Evolutionary conservation across 768 basidiomycete species (phyloP), one percentile per base, ranked within the genome.

Genomic region (Mycena chlorophos): DNA sequence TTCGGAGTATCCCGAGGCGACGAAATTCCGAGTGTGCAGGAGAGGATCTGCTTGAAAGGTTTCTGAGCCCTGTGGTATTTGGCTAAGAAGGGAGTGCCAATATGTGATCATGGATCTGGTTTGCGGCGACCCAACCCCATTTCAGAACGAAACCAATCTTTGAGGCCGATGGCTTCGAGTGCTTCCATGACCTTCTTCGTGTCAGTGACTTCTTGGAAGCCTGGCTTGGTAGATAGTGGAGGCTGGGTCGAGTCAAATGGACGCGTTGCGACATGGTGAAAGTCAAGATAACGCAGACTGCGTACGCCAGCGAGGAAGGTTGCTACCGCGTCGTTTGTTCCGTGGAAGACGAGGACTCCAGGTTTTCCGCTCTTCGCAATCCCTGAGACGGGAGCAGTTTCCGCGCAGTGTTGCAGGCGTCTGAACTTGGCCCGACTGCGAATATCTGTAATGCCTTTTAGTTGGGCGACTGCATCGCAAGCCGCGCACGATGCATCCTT

Each of bases 291-390:
- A 1, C 75, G 72, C 51, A 77, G 61, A 22, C 78, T 73, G 63
- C 73, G 64, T 27, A 65, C 74, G 49, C 70, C 65, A 54, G 73
- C 70, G 12, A 78, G 63, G 55, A 79, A 78, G 6, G 62, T 57
- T 19, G 69, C 66, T 31, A 78, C 72, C 28, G 66, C 64, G 25
- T 66, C 61, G 43, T 69, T 70, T 29, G 60, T 63, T 8, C 76
- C 76, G 22, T 77, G 69, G 49, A 78, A 75, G 5, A 79, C 70
- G 4, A 78, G 69, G 37, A 79, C 69, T 2, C 77, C 78, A 0
- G 77, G 77, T 57, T 68, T 74, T 5, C 78, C 76, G 51, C 65
- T 73, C 74, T 78, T 78, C 28, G 73, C 76, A 13, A 76, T 65
- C 17, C 78, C 78, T 8, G 74, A 77, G 25, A 79, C 63, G 22